phyloP scores from a whole-genome alignment of 2,329 filamentous ascomycete genomes.

The Fusarium sp. region DNA sequence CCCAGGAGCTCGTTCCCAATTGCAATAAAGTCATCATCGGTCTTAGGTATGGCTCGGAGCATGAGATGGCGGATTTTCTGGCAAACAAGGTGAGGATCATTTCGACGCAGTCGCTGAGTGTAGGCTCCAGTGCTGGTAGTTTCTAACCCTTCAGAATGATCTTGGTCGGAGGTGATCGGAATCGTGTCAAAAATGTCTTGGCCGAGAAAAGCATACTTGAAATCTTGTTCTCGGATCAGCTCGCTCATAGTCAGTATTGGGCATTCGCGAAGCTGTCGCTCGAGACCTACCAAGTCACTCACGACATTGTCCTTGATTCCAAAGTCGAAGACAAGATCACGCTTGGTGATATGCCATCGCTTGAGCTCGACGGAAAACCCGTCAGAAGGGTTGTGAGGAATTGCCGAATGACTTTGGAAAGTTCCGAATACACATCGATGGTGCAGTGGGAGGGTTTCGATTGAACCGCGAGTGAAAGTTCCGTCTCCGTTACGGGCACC shows the following conservation, averaged over 20 bases:
- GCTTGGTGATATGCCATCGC: background rate
- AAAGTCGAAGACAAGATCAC: background rate
- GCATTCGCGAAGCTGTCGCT: background rate
- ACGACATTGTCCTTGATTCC: background rate
- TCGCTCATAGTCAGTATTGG: background rate
- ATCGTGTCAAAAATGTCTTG: background rate
- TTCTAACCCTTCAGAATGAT: no score
- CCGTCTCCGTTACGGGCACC: background rate
- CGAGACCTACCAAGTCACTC: background rate
- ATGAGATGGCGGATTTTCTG: background rate
- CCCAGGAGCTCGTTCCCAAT: background rate
- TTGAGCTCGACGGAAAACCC: background rate
- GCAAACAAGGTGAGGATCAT: background rate
- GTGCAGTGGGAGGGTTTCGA: background rate
- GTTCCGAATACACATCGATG: slow-evolving; percentile 1
- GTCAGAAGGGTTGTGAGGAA: background rate
- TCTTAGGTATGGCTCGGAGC: background rate
- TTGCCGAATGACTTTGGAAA: background rate
- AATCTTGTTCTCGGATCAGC: no score
- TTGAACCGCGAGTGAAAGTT: background rate
- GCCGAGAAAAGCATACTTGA: background rate
- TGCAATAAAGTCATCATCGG: background rate
- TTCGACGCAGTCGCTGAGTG: background rate
- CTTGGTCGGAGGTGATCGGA: background rate
- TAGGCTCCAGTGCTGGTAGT: no score